Evolutionary conservation across 2,329 filamentous ascomycete species (phyloP).

Genomic region (Dactylellina parvicollis): DNA sequence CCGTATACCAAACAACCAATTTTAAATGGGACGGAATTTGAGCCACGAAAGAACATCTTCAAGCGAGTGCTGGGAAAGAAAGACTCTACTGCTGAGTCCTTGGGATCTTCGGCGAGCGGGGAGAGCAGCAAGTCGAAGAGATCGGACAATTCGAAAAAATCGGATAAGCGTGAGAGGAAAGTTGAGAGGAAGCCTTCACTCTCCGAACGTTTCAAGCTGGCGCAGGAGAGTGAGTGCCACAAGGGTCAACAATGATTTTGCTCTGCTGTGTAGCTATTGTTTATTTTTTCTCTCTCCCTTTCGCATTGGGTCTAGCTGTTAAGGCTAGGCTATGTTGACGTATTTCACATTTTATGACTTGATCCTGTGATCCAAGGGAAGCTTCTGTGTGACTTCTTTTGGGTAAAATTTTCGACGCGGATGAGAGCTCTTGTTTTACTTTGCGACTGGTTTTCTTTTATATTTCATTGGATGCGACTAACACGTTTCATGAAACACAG

Average conservation of each 20-base stretch:
- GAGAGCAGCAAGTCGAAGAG: neutral
- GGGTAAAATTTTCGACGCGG: neutral
- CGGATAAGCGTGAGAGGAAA: neutral
- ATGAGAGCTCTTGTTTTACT: neutral
- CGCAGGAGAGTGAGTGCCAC: slow-evolving; percentile 13
- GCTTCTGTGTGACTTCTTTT: neutral
- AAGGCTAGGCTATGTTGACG: neutral
- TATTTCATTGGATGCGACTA: neutral
- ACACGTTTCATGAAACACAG: neutral
- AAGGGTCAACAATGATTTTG: slow-evolving; percentile 23
- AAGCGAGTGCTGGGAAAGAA: neutral
- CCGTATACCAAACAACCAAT: neutral
- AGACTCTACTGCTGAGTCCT: neutral
- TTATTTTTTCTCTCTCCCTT: slow-evolving; percentile 1
- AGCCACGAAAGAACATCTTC: neutral
- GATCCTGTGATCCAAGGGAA: neutral
- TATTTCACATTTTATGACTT: neutral
- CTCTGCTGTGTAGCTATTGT: neutral
- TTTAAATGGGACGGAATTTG: neutral
- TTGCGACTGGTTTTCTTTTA: neutral
- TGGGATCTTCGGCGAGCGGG: neutral
- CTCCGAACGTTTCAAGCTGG: neutral
- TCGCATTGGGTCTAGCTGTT: slow-evolving; percentile 1
- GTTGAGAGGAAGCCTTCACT: slow-evolving; percentile 6
- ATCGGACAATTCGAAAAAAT: neutral